Evolutionary conservation across 2,329 filamentous ascomycete genomes (phyloP).

Genomic region (Xylaria arbuscula): DNA sequence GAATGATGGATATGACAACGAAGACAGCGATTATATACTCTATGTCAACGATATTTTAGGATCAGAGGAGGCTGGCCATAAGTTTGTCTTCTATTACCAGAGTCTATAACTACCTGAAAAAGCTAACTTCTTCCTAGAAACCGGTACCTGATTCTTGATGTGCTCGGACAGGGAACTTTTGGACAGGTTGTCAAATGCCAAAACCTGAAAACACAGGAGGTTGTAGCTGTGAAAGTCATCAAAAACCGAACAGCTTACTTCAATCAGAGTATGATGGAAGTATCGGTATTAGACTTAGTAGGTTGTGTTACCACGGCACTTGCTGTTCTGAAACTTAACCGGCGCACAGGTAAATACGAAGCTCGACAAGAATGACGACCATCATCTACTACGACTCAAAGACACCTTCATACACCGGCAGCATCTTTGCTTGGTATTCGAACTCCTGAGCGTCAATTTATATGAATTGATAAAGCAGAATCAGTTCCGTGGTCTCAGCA

Average conservation of each 20-base stretch:
- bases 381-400: conserved; percentile 92
- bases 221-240: conserved; percentile 98
- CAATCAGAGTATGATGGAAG: conserved; percentile 99
- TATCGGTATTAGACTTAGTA: conserved; percentile 95
- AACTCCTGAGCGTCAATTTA: conserved; percentile 94
- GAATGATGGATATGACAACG: conserved; percentile 98
- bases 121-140: conserved; percentile 66
- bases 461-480: conserved; percentile 99
- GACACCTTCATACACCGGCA: conserved; percentile 99
- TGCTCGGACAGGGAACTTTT: conserved; percentile 96
- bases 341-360: conserved; percentile 85
- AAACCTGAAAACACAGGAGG: conserved; percentile 97
- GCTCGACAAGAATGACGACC: conserved; percentile 98
- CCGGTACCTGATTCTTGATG: conserved; percentile 95
- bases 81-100: conserved; percentile 65
- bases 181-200: conserved; percentile 99
- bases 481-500: conserved; percentile 96
- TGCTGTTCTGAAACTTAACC: conserved; percentile 43
- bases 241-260: conserved; percentile 99
- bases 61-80: conserved; percentile 97
- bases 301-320: conserved; percentile 44
- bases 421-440: conserved; percentile 95
- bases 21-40: conserved; percentile 98
- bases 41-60: conserved; percentile 99
- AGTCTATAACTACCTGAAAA: conserved; percentile 12